phyloP scores from a whole-genome alignment of 2,329 filamentous ascomycete species.

The Fusarium pseudoanthophilum region DNA sequence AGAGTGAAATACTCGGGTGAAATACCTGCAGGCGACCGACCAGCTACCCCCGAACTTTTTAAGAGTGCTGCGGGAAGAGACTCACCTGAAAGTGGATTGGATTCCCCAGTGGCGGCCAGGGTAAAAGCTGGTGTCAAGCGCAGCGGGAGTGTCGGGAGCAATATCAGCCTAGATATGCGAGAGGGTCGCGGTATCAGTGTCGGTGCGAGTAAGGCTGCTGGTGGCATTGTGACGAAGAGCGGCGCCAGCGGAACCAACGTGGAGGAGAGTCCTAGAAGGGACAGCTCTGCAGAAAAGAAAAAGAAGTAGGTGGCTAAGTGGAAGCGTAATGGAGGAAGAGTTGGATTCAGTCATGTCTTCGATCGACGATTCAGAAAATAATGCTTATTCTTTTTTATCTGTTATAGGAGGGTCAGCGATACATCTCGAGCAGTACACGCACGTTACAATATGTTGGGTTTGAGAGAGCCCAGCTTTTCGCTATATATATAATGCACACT shows the following conservation, averaged over 20 bases:
- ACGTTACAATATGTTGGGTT: not conserved
- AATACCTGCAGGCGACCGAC: conserved; percentile 16
- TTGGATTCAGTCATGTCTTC: not conserved
- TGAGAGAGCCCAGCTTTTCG: conserved; percentile 4
- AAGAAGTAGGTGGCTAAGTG: conserved; percentile 17
- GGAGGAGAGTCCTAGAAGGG: conserved; percentile 24
- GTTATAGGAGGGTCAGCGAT: not conserved
- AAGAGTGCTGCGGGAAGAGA: conserved; percentile 18
- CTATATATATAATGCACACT: not conserved
- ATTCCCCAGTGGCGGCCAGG: conserved; percentile 32
- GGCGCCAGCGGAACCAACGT: conserved; percentile 33
- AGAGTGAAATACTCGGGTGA: conserved; percentile 29
- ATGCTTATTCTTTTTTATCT: conserved; percentile 11
- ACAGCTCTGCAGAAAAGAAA: conserved; percentile 35
- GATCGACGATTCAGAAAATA: not conserved
- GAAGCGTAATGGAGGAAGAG: not conserved
- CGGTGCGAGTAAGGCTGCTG: conserved; percentile 50
- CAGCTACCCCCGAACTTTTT: conserved; percentile 27
- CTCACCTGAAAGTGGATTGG: conserved; percentile 29
- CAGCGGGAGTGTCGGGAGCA: conserved; percentile 48
- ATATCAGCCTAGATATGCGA: conserved; percentile 54
- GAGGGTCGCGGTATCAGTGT: conserved; percentile 55
- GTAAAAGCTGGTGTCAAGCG: conserved; percentile 30
- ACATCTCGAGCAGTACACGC: not conserved
- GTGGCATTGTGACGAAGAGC: conserved; percentile 50